Percentiles rank a stretch among this genome's conserved stretches.
phyloP scores from a whole-genome alignment of 257 asterid genomes.

The Scutellaria baicalensis region DNA sequence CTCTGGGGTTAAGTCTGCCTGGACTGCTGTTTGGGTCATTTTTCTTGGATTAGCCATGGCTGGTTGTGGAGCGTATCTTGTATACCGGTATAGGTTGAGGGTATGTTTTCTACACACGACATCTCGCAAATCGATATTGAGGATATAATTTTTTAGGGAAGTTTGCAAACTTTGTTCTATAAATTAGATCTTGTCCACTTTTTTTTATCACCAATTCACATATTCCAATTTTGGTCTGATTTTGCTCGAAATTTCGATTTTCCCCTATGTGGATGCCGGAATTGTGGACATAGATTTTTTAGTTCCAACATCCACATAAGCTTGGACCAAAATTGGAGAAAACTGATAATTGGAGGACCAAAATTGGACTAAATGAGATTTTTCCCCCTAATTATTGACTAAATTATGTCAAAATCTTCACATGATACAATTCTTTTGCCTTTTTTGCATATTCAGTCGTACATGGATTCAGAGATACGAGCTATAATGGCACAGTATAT shows the following conservation, averaged over 20 bases:
- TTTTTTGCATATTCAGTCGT: conserved; percentile 46
- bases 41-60: conserved; percentile 57
- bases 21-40: conserved; percentile 79
- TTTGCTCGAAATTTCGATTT: background rate
- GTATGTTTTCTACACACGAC: conserved; percentile 32
- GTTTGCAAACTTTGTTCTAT: too few relatives aligned
- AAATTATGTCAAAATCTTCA: background rate
- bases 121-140: background rate
- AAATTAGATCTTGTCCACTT: too few relatives aligned
- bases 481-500: conserved; percentile 92
- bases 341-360: too few relatives aligned
- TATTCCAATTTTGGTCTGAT: background rate
- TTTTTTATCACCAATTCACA: too few relatives aligned
- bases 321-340: too few relatives aligned
- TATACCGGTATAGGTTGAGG: conserved; percentile 67
- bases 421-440: background rate
- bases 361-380: too few relatives aligned
- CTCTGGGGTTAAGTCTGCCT: conserved; percentile 56
- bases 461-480: conserved; percentile 84
- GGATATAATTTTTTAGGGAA: background rate
- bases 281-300: too few relatives aligned
- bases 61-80: conserved; percentile 56
- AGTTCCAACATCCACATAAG: too few relatives aligned
- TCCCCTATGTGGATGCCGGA: too few relatives aligned
- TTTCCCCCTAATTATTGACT: too few relatives aligned